Base-by-base conservation (phyloP, 352 stramenopile species). In the Globisporangium heterothallicum region DNA sequence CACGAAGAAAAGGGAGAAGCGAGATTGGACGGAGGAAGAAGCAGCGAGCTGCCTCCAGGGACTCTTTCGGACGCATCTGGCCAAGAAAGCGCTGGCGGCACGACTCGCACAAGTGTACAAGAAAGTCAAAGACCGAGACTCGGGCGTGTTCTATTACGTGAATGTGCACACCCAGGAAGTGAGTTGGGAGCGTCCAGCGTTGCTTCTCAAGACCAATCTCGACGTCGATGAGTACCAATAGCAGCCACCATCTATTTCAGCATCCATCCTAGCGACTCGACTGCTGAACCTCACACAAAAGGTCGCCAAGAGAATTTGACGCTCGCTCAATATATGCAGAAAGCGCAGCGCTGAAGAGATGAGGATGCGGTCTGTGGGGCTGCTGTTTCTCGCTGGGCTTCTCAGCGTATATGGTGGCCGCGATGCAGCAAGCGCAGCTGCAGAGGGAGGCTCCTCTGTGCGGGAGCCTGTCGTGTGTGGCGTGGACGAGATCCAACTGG, bases 401-500 rank as follows among this genome's bases (percentile, higher is more conserved):
- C n/a, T n/a, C n/a, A n/a, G n/a, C n/a, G n/a, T n/a, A n/a, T n/a
- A n/a, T n/a, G n/a, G n/a, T n/a, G n/a, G 21, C 12, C 43, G 22
- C 41, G 14, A 5, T 38, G 25, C 24, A 42, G 24, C 6, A 38
- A 58, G 4, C 25, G 12, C 41, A 16, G 13, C 29, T 1, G 10
- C 26, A 22, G 4, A 48, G 13, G 18, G 16, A 42, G 21, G 38
- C 19, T 19, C 41, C 35, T 12, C 10, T 25, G 42, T 56, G 48
- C 24, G 19, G 1, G 34, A 42, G 18, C 14, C 2, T 6, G 42
- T 35, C 12, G 56, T 34, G 19, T 87, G 78, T 38, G 65, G 74
- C 30, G 62, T 81, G 22, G 75, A 85, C 48, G 79, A 88, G 68
- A 82, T 91, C 58, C 68, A 84, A 22, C 53, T 88, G 16, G 76